phyloP scores from a whole-genome alignment of 768 basidiomycete species.

The Dioszegia hungarica region DNA sequence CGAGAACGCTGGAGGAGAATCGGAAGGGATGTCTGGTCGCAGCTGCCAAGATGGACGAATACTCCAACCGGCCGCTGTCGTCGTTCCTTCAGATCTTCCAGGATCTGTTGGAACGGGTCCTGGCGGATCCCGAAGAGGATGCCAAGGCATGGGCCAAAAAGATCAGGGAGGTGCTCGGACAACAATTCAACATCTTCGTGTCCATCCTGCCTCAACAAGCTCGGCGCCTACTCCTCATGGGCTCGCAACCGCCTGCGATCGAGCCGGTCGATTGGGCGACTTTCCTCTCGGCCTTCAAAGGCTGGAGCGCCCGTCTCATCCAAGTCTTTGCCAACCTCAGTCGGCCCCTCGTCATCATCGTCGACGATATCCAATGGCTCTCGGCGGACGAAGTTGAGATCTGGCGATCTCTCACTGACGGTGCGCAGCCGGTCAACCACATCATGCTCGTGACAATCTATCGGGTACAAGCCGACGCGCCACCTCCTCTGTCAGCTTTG shows the following conservation, averaged over 20 bases:
- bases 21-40: constrained; percentile 12
- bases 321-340: constrained; percentile 24
- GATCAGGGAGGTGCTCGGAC: constrained; percentile 25
- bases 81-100: constrained; percentile 39
- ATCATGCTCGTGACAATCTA: constrained; percentile 20
- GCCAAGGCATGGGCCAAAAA: constrained; percentile 19
- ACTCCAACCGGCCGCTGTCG: constrained; percentile 62
- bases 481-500: constrained; percentile 1
- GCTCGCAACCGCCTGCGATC: background rate
- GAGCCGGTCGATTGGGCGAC: constrained; percentile 20
- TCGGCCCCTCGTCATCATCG: constrained; percentile 27
- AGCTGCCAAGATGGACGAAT: constrained; percentile 59
- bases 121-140: constrained; percentile 40
- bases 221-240: constrained; percentile 16
- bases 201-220: constrained; percentile 21
- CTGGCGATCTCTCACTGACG: constrained; percentile 23
- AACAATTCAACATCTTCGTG: constrained; percentile 28
- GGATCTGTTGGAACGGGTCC: constrained; percentile 29
- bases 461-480: constrained; percentile 9
- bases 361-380: constrained; percentile 42
- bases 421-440: constrained; percentile 18
- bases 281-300: constrained; percentile 16
- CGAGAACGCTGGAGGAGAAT: constrained; percentile 2
- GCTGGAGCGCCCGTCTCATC: constrained; percentile 19
- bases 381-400: constrained; percentile 13